Evolutionary conservation across 140 eudicot genomes (phyloP).

Genomic region (Eryngium alpinum): DNA sequence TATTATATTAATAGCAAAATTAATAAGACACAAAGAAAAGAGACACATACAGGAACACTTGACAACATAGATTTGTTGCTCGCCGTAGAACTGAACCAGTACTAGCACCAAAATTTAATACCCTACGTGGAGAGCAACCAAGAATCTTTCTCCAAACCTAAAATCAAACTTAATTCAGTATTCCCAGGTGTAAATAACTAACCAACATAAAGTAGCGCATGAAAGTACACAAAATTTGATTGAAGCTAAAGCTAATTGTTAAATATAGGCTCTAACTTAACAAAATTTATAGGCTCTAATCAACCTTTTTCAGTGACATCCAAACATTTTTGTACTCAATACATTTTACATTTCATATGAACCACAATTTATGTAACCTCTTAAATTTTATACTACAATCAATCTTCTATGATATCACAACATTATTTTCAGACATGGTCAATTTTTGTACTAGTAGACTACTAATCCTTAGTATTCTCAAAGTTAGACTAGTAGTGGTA

Average conservation of each 20-base stretch:
- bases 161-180: not conserved
- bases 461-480: no score
- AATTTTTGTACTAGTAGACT: no score
- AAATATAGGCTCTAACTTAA: no score
- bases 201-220: not conserved
- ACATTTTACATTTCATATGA: no score
- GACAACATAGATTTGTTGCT: slow-evolving; percentile 20
- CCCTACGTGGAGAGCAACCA: slow-evolving; percentile 60
- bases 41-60: not conserved
- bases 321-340: no score
- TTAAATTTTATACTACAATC: no score
- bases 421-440: no score
- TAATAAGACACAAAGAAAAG: not conserved
- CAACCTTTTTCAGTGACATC: no score
- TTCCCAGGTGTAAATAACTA: not conserved
- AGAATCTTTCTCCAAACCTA: slow-evolving; percentile 82
- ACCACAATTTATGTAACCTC: no score
- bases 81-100: slow-evolving; percentile 94
- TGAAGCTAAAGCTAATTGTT: not conserved
- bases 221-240: not conserved
- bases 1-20: slow-evolving; percentile 15
- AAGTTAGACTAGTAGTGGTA: no score
- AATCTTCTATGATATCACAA: no score
- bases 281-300: no score
- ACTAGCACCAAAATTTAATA: slow-evolving; percentile 97